Evolutionary conservation across 331 rosid genomes (phyloP).

Genomic region (Prunus yedoensis): DNA sequence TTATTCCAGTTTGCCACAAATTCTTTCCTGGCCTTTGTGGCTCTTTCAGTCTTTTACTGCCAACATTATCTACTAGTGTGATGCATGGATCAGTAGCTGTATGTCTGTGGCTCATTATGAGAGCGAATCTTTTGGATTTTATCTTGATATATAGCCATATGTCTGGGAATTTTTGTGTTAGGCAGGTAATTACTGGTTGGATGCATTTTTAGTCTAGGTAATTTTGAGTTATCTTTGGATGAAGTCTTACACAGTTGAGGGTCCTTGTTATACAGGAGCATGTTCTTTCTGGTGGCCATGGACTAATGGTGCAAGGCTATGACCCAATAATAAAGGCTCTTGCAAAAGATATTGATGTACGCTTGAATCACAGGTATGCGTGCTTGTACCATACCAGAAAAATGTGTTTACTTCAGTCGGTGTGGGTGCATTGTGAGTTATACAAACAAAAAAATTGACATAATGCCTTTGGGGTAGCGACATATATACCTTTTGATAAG

Average conservation of each 20-base stretch:
- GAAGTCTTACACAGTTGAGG: conserved; percentile 33
- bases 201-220: neutral
- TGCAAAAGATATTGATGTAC: conserved; percentile 62
- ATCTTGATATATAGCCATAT: neutral
- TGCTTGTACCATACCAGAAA: neutral
- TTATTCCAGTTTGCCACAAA: neutral
- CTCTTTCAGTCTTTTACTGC: neutral
- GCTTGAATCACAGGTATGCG: conserved; percentile 60
- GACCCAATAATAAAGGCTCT: conserved; percentile 65
- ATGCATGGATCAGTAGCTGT: neutral
- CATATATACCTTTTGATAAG: neutral
- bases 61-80: neutral
- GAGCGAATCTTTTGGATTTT: neutral
- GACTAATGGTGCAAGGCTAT: conserved; percentile 80
- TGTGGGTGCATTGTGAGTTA: neutral
- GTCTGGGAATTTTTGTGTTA: neutral
- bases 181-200: neutral
- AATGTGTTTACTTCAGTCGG: neutral
- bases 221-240: conserved; percentile 5
- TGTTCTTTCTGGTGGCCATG: conserved; percentile 79
- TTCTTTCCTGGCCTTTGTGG: neutral
- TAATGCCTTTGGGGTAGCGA: neutral
- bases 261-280: conserved; percentile 49
- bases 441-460: neutral
- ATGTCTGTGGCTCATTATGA: neutral